Base-by-base conservation (phyloP, 2,329 filamentous ascomycete genomes). In the Penicillium glabrum region DNA sequence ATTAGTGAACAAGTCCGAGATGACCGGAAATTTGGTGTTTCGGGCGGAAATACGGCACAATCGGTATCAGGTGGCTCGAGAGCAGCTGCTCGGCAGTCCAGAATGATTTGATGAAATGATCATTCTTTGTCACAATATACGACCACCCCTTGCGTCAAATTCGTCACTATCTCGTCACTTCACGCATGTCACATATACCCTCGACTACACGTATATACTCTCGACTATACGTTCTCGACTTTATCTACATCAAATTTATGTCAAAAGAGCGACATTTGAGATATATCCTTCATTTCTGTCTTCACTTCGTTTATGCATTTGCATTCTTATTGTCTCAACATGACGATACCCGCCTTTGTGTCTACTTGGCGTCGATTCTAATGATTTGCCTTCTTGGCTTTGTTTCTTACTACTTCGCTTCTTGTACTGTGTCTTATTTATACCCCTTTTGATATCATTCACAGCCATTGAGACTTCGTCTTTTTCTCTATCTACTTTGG, bases 1-100 rank as follows among this genome's bases (percentile, higher is more conserved):
- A 37, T 58, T 23, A 59, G 59, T 21, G 60, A 59, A 16, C 63
- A 60, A 4, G 50, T 64, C 14, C 54, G 54, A 21, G 60, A 63
- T 46, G 53, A 39, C 21, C 58, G 58, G 9, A 59, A 43, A 37
- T 64, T 54, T 31, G 53, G 55, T 29, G 13, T 59, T 10, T 19
- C 31, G 13, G 11, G 33, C 9, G 23, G 44, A 16, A 0, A 23
- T 33, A 6, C 35, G 19, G 1, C 49, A 21, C 4, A 24, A 16
- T 14, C 45, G 27, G 7, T 16, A 21, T 33, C 41, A 29, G 48
- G 27, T 33, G 46, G 41, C 33, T 29, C 50, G 31, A 54, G 29
- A 27, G 29, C 44, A 35, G 56, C 53, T 46, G 27, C 53, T 33
- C 58, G 54, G 23, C 58, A 62, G 23, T 56, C 58, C 26, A 59